These are phyloP conservation scores for Colletotrichum orchidophilum DNA, from an alignment of 2,329 filamentous ascomycete species.

Conservation along the genomic window DNA sequence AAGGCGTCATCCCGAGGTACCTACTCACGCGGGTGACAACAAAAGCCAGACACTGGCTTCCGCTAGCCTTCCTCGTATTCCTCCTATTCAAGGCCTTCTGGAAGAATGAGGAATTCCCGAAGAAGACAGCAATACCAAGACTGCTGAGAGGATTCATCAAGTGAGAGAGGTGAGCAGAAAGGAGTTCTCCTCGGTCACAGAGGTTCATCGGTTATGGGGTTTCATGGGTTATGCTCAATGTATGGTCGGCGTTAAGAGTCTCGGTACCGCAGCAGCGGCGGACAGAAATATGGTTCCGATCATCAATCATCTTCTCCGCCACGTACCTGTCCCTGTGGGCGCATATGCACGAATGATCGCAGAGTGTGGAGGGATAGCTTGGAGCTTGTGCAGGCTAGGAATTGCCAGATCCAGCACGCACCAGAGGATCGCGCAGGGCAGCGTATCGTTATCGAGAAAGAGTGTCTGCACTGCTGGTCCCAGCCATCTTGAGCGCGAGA, in stretches of 20 bases:
- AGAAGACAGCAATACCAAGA: background rate
- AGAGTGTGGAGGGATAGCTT: slow-evolving; percentile 11
- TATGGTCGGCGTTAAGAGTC: background rate
- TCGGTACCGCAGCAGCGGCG: background rate
- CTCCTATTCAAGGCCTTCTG: background rate
- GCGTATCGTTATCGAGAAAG: background rate
- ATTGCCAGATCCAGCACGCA: slow-evolving; percentile 13
- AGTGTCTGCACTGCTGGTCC: background rate
- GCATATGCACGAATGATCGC: slow-evolving; percentile 30
- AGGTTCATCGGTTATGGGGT: background rate
- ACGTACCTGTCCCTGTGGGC: slow-evolving; percentile 17
- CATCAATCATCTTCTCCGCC: slow-evolving; percentile 8
- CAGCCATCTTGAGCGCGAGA: background rate
- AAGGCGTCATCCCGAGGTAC: slow-evolving; percentile 21
- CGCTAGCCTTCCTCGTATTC: background rate
- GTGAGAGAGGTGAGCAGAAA: background rate
- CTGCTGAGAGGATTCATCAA: background rate
- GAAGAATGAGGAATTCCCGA: background rate
- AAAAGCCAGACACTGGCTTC: background rate
- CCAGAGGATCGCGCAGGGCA: slow-evolving; percentile 1
- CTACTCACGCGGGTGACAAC: background rate
- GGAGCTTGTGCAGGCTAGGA: slow-evolving; percentile 26
- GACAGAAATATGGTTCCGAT: slow-evolving; percentile 14
- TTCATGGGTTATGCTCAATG: background rate
- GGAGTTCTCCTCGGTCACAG: background rate